These are phyloP conservation scores for Solanum hybrid DNA, from an alignment of 305 asterid species.

Conservation along the genomic window DNA sequence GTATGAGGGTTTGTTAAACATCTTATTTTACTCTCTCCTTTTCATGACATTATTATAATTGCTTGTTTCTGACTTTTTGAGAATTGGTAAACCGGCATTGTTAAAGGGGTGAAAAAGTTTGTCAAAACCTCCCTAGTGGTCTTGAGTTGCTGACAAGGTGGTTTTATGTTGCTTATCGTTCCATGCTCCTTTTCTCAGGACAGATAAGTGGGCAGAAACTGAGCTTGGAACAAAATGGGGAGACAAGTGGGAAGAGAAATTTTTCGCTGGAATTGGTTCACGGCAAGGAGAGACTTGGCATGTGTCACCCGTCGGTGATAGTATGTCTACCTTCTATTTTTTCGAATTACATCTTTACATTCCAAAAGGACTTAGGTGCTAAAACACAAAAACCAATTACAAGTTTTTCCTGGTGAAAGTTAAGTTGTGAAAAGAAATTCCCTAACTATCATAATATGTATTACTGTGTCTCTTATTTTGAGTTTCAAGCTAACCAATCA, in stretches of 20 bases:
- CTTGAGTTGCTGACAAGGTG: background rate
- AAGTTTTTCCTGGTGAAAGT: background rate
- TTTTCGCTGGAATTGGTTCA: slow-evolving; percentile 87
- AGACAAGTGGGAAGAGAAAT: slow-evolving; percentile 98
- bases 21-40: background rate
- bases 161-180: background rate
- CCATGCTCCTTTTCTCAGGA: slow-evolving; percentile 42
- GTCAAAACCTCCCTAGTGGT: background rate
- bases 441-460: background rate
- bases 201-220: slow-evolving; percentile 99
- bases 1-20: background rate
- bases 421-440: background rate
- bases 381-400: background rate
- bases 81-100: background rate
- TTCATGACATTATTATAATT: background rate
- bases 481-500: background rate
- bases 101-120: background rate
- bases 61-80: background rate
- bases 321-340: slow-evolving; percentile 27
- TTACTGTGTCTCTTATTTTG: background rate
- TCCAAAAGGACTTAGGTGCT: background rate
- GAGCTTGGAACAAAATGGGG: slow-evolving; percentile 99
- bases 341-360: background rate
- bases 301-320: slow-evolving; percentile 56
- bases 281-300: slow-evolving; percentile 99